A percentile compares a stretch with the other conserved stretches of the same genome.
Conservation (phyloP, 176 grass and related monocot species). For the Cenchrus purpureus region DNA sequence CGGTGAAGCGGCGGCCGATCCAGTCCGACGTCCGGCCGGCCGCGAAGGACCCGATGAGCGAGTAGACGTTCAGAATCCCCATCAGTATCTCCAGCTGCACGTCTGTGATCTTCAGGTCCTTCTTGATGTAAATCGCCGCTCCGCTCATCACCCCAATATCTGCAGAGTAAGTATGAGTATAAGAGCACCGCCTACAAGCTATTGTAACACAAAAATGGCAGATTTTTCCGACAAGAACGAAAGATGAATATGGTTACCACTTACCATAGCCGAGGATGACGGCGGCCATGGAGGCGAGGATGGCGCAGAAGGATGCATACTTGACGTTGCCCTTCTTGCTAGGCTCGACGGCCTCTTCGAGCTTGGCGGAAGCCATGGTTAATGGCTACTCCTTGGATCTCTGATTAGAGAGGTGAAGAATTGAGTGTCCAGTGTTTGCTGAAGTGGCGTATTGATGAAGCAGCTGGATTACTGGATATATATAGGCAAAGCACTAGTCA, state of each 20-base stretch:
- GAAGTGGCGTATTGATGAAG: neutral
- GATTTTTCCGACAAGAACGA: neutral
- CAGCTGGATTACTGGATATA: neutral
- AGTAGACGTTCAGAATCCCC: constrained; percentile 72
- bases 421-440: neutral
- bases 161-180: neutral
- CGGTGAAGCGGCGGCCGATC: constrained; percentile 68
- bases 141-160: constrained; percentile 82
- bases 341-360: neutral
- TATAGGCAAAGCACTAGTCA: neutral
- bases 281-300: constrained; percentile 73
- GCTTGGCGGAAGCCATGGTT: neutral
- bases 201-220: neutral
- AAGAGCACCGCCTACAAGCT: too few relatives aligned
- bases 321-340: constrained; percentile 45
- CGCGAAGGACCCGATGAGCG: constrained; percentile 62
- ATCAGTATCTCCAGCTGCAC: constrained; percentile 62
- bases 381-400: neutral
- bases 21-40: constrained; percentile 66
- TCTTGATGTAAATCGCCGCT: constrained; percentile 54
- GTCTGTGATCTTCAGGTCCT: constrained; percentile 54
- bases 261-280: constrained; percentile 70
- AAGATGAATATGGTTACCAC: constrained; percentile 37
- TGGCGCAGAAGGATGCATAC: constrained; percentile 56
- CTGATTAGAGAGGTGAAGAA: neutral